Conservation (phyloP, 2,329 filamentous ascomycete species). For the Chrysosporium keratinophilum region DNA sequence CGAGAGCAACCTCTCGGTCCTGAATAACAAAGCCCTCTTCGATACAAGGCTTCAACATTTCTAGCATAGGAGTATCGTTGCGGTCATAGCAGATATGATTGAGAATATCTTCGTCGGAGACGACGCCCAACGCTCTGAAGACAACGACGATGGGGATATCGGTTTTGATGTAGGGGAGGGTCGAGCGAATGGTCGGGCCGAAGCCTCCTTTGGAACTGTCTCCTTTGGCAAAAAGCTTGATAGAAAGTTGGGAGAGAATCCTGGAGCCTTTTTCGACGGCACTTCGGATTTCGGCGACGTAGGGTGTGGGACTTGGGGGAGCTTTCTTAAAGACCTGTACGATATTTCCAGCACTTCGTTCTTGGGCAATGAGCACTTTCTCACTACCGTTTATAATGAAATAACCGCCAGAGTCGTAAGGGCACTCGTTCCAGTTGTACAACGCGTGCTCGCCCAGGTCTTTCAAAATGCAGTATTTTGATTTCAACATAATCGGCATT, state of each 20-base stretch:
- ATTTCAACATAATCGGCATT: constrained; percentile 96
- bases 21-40: constrained; percentile 96
- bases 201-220: constrained; percentile 68
- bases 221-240: constrained; percentile 82
- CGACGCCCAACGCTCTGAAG: constrained; percentile 87
- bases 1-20: constrained; percentile 83
- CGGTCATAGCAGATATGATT: constrained; percentile 97
- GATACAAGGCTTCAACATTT: constrained; percentile 93
- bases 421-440: constrained; percentile 89
- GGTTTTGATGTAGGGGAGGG: constrained; percentile 83
- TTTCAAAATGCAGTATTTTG: constrained; percentile 82
- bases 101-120: constrained; percentile 94
- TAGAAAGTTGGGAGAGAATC: constrained; percentile 80
- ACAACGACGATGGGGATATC: constrained; percentile 92
- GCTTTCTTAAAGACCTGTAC: constrained; percentile 99
- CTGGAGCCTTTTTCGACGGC: constrained; percentile 93
- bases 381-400: constrained; percentile 99
- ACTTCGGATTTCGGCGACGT: constrained; percentile 90
- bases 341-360: constrained; percentile 94
- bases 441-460: constrained; percentile 74
- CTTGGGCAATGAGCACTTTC: constrained; percentile 95
- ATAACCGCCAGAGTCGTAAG: constrained; percentile 96
- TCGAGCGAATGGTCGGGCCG: constrained; percentile 80
- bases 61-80: constrained; percentile 91
- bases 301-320: constrained; percentile 79